A percentile compares a stretch with the other conserved stretches of the same genome.
phyloP scores from a whole-genome alignment of 2,329 filamentous ascomycete species.

The Fusarium beomiforme region DNA sequence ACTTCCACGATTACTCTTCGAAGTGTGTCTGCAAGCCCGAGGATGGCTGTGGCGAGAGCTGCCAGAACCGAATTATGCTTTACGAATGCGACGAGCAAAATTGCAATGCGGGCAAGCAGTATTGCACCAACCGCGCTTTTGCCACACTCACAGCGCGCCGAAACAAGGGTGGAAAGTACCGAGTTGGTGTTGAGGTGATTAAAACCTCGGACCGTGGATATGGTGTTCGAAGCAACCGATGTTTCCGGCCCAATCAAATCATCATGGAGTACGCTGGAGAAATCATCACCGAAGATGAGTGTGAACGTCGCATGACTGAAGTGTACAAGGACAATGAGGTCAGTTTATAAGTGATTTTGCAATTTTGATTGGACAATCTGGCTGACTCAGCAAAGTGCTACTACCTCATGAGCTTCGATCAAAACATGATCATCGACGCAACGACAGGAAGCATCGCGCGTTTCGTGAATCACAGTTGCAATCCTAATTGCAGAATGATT shows the following conservation, averaged over 20 bases:
- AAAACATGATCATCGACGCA: conserved; percentile 98
- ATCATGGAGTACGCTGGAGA: conserved; percentile 99
- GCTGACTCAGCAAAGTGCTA: conserved; percentile 76
- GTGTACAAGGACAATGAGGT: conserved; percentile 95
- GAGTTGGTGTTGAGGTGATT: conserved; percentile 93
- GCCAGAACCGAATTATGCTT: conserved; percentile 95
- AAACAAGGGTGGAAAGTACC: conserved; percentile 83
- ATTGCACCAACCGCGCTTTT: conserved; percentile 90
- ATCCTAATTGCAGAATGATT: conserved; percentile 96
- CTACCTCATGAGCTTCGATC: conserved; percentile 98
- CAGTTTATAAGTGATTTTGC: conserved; percentile 45
- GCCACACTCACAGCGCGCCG: conserved; percentile 79
- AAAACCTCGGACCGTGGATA: conserved; percentile 90
- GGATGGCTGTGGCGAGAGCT: conserved; percentile 86
- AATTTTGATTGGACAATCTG: neutral
- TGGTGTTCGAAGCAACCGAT: conserved; percentile 89
- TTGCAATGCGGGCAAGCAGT: conserved; percentile 78
- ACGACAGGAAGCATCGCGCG: conserved; percentile 95
- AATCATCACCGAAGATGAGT: conserved; percentile 95
- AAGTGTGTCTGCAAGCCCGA: conserved; percentile 82
- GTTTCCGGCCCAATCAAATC: conserved; percentile 89
- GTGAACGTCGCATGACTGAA: conserved; percentile 91
- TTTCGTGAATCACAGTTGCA: conserved; percentile 98
- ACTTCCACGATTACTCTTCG: conserved; percentile 77
- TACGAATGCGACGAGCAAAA: conserved; percentile 95